phyloP scores from a whole-genome alignment of 768 basidiomycete genomes.

The Gloeostereum incarnatum region DNA sequence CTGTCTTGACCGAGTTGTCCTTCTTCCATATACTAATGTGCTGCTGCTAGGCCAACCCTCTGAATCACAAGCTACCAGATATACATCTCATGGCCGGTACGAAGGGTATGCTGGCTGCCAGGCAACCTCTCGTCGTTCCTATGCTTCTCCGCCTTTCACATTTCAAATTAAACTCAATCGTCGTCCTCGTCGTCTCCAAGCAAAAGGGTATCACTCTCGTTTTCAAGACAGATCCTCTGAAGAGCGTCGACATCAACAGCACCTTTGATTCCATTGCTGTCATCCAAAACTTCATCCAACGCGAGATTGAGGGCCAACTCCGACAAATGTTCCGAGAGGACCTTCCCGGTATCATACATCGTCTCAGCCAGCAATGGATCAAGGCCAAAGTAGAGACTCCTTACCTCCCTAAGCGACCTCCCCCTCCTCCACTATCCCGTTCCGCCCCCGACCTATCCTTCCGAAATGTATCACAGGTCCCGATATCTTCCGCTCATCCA shows the following conservation, averaged over 20 bases:
- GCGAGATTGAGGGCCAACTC: slow-evolving; percentile 93
- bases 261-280: slow-evolving; percentile 98
- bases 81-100: slow-evolving; percentile 81
- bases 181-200: slow-evolving; percentile 94
- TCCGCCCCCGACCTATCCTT: slow-evolving; percentile 30
- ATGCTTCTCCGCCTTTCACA: slow-evolving; percentile 97
- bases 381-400: slow-evolving; percentile 92
- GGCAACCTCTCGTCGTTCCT: slow-evolving; percentile 91
- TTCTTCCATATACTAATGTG: slow-evolving; percentile 3
- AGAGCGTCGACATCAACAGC: slow-evolving; percentile 95
- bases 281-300: slow-evolving; percentile 95
- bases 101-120: slow-evolving; percentile 86
- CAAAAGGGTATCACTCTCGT: slow-evolving; percentile 98
- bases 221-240: slow-evolving; percentile 98
- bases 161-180: slow-evolving; percentile 89
- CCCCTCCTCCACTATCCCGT: slow-evolving; percentile 26
- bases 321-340: slow-evolving; percentile 99
- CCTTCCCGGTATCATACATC: slow-evolving; percentile 92
- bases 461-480: slow-evolving; percentile 10
- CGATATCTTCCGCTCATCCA: slow-evolving; percentile 4
- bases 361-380: slow-evolving; percentile 93
- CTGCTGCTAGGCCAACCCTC: slow-evolving; percentile 72
- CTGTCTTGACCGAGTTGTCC: neutral
- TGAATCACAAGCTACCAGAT: slow-evolving; percentile 87
- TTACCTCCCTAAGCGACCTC: slow-evolving; percentile 54